Evolutionary conservation across 2,329 filamentous ascomycete genomes (phyloP), one percentile per base, ranked within the genome.

Genomic region (Hawksworthiomyces lignivorus): DNA sequence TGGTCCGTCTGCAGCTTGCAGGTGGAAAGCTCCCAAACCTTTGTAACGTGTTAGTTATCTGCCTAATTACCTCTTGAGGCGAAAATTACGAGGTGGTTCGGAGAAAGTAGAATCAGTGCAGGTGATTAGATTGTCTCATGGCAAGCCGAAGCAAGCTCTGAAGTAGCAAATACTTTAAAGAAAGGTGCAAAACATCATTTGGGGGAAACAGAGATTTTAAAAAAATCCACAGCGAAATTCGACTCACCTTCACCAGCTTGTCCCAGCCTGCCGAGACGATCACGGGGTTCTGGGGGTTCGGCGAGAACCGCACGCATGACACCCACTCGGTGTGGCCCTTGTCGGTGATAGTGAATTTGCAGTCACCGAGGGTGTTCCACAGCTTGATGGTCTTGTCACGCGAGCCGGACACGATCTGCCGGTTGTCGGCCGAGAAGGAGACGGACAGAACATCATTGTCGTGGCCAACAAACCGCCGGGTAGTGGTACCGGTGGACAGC

Each of bases 161-260:
- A 97, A 98, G 92, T 97, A 97, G 92, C 92, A 97, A 97, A 97
- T 97, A 97, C 89, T 87, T 88, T 73, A 65, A 68, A 70, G n/a
- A 68, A 51, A 46, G 64, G 80, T 84, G 81, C 78, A 84, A 80
- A 84, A 77, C 90, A 97, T 97, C 90, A 88, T 92, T 66, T 80
- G 73, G 15, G 21, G 5, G 8, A 10, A 12, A 15, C 8, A 43
- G 22, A 43, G 15, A 29, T 26, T 36, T 39, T 22, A 37, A 35
- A 46, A 14, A 28, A 24, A 39, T 51, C 79, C 89, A 62, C n/a
- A n/a, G n/a, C n/a, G n/a, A n/a, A n/a, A n/a, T n/a, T n/a, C n/a
- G n/a, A n/a, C n/a, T n/a, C 76, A 98, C 92, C 92, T 98, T 98
- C 69, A 98, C 92, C 60, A 97, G 84, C 82, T 97, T 98, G 79